Evolutionary conservation across 495 filamentous ascomycete genomes (phyloP), one percentile per base, ranked within the genome.

Genomic region (Xylaria telfairii): DNA sequence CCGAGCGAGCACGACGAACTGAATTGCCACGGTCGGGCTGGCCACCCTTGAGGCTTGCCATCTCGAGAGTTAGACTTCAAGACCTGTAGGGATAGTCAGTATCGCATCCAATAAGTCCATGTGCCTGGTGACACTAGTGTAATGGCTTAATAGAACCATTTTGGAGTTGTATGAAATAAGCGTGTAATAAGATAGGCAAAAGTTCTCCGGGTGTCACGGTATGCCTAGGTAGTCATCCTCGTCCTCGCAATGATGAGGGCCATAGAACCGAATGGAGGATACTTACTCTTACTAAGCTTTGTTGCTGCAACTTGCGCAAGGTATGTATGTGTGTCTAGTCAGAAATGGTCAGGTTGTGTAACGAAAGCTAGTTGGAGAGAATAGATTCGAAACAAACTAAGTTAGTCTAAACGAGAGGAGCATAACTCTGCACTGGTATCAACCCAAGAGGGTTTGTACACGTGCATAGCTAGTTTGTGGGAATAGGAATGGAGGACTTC

Each of bases 1-100:
- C 67, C 24, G 67, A 69, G 57, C 67, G 57, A 39, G 67, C 21
- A 26, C 67, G 67, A 44, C 67, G 67, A 24, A 8, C 62, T 21
- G 61, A 34, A n/a, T 32, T 65, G 53, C 54, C 54, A 37, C 10
- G 67, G 8, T 32, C 15, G 8, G 19, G 15, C 15, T 57, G 49
- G 19, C 51, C 51, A n/a, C 51, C 51, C 7, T 30, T 28, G n/a
- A 63, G 47, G 46, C 67, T 69, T 63, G 67, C 67, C 67, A 69
- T 69, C 46, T 69, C 46, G 57, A 3, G 24, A 53, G 13, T 3
- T 68, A 15, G 13, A 19, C 57, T 41, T 49, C 15, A 63, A 54
- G 21, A 6, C 24, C 67, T 63, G 39, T 32, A 46, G 7, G 0
- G 10, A 63, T 24, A 37, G 44, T 69, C 47, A 69, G 54, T 39